Percentiles rank a stretch among this genome's conserved stretches.
phyloP scores from a whole-genome alignment of 352 stramenopile genomes.

The Peronospora destructor region DNA sequence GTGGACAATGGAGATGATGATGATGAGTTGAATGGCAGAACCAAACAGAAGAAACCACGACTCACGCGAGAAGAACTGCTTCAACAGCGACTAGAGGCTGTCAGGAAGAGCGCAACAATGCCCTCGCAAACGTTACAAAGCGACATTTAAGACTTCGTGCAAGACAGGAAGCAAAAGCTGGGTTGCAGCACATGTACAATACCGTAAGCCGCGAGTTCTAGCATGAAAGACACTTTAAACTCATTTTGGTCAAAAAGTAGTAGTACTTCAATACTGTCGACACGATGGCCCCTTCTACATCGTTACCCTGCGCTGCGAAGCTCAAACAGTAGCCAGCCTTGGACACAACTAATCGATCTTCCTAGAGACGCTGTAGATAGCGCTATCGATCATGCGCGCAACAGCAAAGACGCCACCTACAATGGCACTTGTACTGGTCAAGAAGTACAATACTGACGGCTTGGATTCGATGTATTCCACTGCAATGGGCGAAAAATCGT shows the following conservation, averaged over 20 bases:
- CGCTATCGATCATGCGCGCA: constrained; percentile 77
- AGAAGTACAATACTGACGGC: constrained; percentile 75
- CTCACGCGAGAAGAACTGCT: constrained; percentile 23
- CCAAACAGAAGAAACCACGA: constrained; percentile 11
- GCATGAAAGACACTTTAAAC: constrained; percentile 20
- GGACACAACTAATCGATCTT: constrained; percentile 65
- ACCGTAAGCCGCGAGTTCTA: constrained; percentile 8
- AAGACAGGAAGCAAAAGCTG: constrained; percentile 16
- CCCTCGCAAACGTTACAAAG: neutral
- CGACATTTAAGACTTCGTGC: constrained; percentile 23
- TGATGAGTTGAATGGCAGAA: constrained; percentile 9
- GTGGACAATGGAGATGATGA: constrained; percentile 24
- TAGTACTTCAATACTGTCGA: constrained; percentile 13
- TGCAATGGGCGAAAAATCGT: constrained; percentile 86
- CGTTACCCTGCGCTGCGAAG: constrained; percentile 3
- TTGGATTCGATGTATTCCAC: constrained; percentile 86
- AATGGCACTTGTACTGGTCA: constrained; percentile 84
- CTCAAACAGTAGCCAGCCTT: neutral
- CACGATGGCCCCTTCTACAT: constrained; percentile 3
- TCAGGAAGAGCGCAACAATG: constrained; percentile 22
- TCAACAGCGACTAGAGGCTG: constrained; percentile 24
- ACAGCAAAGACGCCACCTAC: constrained; percentile 83
- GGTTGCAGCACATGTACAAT: constrained; percentile 25
- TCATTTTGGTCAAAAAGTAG: constrained; percentile 16
- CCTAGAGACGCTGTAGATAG: constrained; percentile 87